Base-by-base conservation (phyloP, 805 yeast genomes). In the Metschnikowia orientalis region DNA sequence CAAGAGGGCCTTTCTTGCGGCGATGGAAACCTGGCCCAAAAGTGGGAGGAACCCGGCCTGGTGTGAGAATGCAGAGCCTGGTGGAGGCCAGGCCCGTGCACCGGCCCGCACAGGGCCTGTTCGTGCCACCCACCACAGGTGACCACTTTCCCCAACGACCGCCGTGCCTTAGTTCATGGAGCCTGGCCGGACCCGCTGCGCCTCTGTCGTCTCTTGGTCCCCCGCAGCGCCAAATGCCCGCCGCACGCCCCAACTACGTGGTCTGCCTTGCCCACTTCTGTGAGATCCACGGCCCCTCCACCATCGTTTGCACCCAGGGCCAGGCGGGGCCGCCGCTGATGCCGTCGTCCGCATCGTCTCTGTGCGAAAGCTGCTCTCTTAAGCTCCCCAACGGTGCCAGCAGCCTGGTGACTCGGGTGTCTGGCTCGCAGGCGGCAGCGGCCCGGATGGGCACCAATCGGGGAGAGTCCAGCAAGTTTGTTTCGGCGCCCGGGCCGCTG, bases 201-300 rank as follows among this genome's bases (percentile, higher is more conserved):
- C n/a, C n/a, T n/a, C n/a, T n/a, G n/a, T n/a, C n/a, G n/a, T n/a
- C n/a, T n/a, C n/a, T n/a, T n/a, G n/a, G 20, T 18, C 8, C 20
- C 8, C 20, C 20, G 20, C 20, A 6, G 20, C 6, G 20, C 8
- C 20, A 6, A 8, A 8, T 18, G 20, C 8, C 20, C 8, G 8
- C 20, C 8, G 8, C 6, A 18, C 58, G 61, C 64, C 48, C 52
- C 19, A 59, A 67, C 24, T 73, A 60, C 49, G 70, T 71, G 8
- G 56, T 77, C 7, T 65, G 82, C 13, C 52, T 82, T 29, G 80
- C 86, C 0, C 90, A 82, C 51, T 82, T 82, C 54, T 82, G 90
- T 54, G 90, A 82, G 55, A 69, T 76, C 14, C 89, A 82, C 50
- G 90, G 90, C 0, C 89, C 90, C 0, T 63, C 78, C 8, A 71